Percentiles rank a stretch among this genome's conserved stretches.
Conservation (phyloP, 768 basidiomycete species). For the Agaricus subrufescens region DNA sequence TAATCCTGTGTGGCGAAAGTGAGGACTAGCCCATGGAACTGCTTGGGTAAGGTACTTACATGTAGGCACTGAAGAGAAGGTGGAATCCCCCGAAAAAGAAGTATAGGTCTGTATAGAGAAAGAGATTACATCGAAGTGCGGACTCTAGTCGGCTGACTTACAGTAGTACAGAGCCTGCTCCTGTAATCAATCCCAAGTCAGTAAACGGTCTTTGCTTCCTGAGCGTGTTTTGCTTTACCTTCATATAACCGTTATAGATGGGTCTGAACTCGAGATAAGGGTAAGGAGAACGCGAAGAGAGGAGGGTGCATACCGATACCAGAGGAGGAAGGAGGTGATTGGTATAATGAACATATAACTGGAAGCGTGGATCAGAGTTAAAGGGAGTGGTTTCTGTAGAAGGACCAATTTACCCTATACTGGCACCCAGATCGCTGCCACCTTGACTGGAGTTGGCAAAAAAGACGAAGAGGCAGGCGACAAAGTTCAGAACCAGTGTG, state of each 20-base stretch:
- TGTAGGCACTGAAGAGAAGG: conserved; percentile 87
- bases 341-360: conserved; percentile 82
- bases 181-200: conserved; percentile 35
- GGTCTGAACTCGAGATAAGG: conserved; percentile 47
- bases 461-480: conserved; percentile 85
- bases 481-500: conserved; percentile 84
- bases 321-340: conserved; percentile 79
- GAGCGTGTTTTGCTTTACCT: conserved; percentile 45
- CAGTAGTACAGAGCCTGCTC: conserved; percentile 94
- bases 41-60: conserved; percentile 45
- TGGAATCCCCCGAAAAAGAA: conserved; percentile 97
- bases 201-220: conserved; percentile 12
- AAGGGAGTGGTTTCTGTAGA: conserved; percentile 14
- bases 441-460: conserved; percentile 72
- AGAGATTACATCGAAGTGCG: conserved; percentile 23
- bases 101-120: conserved; percentile 68
- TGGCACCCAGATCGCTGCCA: conserved; percentile 75
- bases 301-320: conserved; percentile 74
- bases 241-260: conserved; percentile 97
- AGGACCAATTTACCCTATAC: conserved; percentile 61
- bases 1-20: conserved; percentile 58
- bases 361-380: conserved; percentile 18
- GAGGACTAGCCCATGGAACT: conserved; percentile 22
- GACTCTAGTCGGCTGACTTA: conserved; percentile 35
- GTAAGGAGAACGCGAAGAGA: conserved; percentile 9